phyloP scores from a whole-genome alignment of 1,284 basidiomycete genomes.

The Anthracocystis walkeri region DNA sequence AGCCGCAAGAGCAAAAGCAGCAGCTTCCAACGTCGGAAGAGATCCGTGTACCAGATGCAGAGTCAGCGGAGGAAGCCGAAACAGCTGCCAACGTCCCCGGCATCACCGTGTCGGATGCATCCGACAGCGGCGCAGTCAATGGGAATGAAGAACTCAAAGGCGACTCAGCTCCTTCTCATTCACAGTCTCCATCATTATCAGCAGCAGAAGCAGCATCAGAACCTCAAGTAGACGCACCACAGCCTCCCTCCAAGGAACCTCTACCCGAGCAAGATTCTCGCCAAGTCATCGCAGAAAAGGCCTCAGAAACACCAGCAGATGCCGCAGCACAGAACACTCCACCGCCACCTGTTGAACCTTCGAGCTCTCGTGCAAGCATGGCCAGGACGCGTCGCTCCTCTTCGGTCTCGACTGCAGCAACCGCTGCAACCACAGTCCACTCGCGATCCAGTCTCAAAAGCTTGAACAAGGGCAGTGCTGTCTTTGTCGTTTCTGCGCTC shows the following conservation, averaged over 20 bases:
- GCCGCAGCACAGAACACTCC: slow-evolving; percentile 2
- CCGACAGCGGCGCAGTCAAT: not conserved
- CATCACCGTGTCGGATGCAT: slow-evolving; percentile 26
- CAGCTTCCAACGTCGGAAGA: slow-evolving; percentile 20
- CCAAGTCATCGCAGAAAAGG: slow-evolving; percentile 13
- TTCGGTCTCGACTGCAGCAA: slow-evolving; percentile 46
- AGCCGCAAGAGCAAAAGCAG: slow-evolving; percentile 6
- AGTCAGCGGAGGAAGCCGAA: not conserved
- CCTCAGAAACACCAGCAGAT: slow-evolving; percentile 8
- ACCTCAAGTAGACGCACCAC: slow-evolving; percentile 12
- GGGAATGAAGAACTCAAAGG: slow-evolving; percentile 2
- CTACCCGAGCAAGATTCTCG: slow-evolving; percentile 13
- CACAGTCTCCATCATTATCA: not conserved
- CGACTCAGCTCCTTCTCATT: not conserved
- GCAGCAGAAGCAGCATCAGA: not conserved
- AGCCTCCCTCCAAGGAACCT: slow-evolving; percentile 23
- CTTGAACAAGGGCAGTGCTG: slow-evolving; percentile 60
- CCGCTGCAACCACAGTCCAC: slow-evolving; percentile 48
- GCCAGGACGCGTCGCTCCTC: slow-evolving; percentile 41
- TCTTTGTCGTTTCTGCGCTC: slow-evolving; percentile 67
- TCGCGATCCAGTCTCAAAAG: slow-evolving; percentile 56
- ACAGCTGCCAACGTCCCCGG: slow-evolving; percentile 12
- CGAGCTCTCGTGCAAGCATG: slow-evolving; percentile 41
- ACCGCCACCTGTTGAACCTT: slow-evolving; percentile 13
- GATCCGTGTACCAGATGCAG: slow-evolving; percentile 11